A percentile compares a stretch with the other conserved stretches of the same genome.
These are phyloP conservation scores for Dioscorea dumetorum DNA, from an alignment of 106 monocot genomes.

Conservation along the genomic window DNA sequence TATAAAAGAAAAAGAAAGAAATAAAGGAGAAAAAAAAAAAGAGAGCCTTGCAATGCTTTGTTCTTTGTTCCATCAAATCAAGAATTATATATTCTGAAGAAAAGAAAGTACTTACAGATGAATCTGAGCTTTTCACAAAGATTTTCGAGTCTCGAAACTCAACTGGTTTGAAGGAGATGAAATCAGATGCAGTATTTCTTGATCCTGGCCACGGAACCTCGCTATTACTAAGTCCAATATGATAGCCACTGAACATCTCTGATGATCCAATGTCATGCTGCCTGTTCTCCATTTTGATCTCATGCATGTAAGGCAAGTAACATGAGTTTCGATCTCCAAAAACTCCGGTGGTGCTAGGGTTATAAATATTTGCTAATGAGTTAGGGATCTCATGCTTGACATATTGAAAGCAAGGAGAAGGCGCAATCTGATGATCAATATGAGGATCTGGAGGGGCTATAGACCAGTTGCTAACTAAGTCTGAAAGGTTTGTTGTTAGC, in stretches of 20 bases:
- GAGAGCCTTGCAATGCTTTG: background rate
- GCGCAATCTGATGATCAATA: background rate
- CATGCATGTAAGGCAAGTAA: conserved; percentile 6
- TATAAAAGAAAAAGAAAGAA: too few species aligned
- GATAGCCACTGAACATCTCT: conserved; percentile 13
- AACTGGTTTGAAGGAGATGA: conserved; percentile 27
- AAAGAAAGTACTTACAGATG: conserved; percentile 12
- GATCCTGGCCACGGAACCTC: conserved; percentile 32
- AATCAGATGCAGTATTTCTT: conserved; percentile 30
- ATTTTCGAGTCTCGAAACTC: conserved; percentile 26
- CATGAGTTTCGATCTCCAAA: background rate
- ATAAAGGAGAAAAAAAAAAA: too few species aligned
- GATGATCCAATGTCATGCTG: conserved; percentile 24
- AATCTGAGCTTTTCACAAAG: conserved; percentile 10
- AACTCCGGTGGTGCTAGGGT: background rate
- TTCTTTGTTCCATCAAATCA: conserved; percentile 7
- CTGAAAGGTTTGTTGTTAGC: background rate
- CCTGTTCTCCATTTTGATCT: conserved; percentile 14
- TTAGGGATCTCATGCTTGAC: conserved; percentile 29
- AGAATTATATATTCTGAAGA: conserved; percentile 5
- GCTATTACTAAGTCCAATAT: conserved; percentile 14
- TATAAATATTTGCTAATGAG: background rate
- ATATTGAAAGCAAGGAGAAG: conserved; percentile 1
- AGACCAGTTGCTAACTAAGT: conserved; percentile 1
- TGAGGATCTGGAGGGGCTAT: background rate